Base-by-base conservation (phyloP, 352 stramenopile genomes). In the Pythium pyrilobum region DNA sequence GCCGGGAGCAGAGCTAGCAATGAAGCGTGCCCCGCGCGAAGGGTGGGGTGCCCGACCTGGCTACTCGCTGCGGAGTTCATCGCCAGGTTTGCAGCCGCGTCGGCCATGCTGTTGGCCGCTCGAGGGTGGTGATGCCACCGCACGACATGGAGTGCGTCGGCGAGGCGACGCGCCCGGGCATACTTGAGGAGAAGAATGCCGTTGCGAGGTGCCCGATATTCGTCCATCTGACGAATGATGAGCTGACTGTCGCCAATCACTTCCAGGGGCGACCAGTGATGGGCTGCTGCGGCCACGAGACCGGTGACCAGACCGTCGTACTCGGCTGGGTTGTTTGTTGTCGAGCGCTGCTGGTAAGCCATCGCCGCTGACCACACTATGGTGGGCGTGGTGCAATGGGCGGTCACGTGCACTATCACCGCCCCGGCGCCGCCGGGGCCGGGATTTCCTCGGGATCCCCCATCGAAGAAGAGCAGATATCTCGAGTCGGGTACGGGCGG, bases 31-130 rank as follows among this genome's bases (percentile, higher is more conserved):
- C n/a, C n/a, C n/a, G n/a, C n/a, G n/a, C n/a, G n/a, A n/a, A n/a
- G n/a, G n/a, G n/a, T n/a, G n/a, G n/a, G n/a, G n/a, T n/a, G n/a
- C n/a, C n/a, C n/a, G n/a, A n/a, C n/a, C n/a, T n/a, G n/a, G n/a
- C n/a, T n/a, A n/a, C n/a, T n/a, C n/a, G n/a, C n/a, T n/a, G n/a
- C n/a, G 11, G 41, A 48, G 44, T 52, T 29, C 44, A 52, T 52
- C n/a, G 44, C 44, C n/a, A 38, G 10, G 27, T 53, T 44, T 18
- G 46, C 46, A 5, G 33, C 23, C 13, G 8, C 10, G 25, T 53
- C 46, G 12, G 33, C 46, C 32, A 53, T 53, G 4, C n/a, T 53
- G 34, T 53, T 53, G 46, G 18, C 16, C 11, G 31, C 33, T 5
- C 46, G 33, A 2, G 33, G 11, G 33, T 44, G 46, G 33, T 53